Base-by-base conservation (phyloP, 805 yeast species). In the Candida lessepsii region DNA sequence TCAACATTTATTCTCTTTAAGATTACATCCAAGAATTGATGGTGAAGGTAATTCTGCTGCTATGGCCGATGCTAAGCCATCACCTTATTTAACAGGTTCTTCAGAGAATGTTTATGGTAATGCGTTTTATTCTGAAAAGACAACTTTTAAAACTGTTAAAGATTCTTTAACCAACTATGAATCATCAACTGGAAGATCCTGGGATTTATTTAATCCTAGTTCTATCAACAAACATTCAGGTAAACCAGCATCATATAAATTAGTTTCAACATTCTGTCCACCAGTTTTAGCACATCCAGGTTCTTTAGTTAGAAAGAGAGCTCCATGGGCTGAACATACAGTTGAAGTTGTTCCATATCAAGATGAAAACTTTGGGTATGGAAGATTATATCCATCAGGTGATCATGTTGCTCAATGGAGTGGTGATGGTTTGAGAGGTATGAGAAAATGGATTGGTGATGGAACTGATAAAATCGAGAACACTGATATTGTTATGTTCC, bases 11-110 rank as follows among this genome's bases (percentile, higher is more conserved):
- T 85, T 85, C 63, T 76, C 87, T 14, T 70, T 85, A 50, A 76
- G 95, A 71, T 59, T 85, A 49, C 86, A 86, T 58, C 91, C 95
- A 50, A 76, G 88, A 71, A 67, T 85, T 46, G 93, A 85, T 51
- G 93, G 93, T 54, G 85, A 80, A 47, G 78, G 78, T 51, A 86
- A 85, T 70, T 81, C 90, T 38, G 83, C 81, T 40, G 83, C 83
- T 28, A 72, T 71, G 44, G 69, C 77, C 29, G 91, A 85, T 57
- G 89, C 85, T 39, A 60, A 64, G 34, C 63, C 81, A 2, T 74
- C 83, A 32, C 80, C 81, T 29, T 61, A 58, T 46, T 80, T 81
- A 41, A 67, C 77, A 35, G 90, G 89, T 6, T 76, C 83, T 6
- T 58, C 71, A n/a, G 81, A 80, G 53, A 84, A 85, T 67, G 73